Percentiles rank a stretch among this genome's conserved stretches.
Evolutionary conservation across 139 green algal genomes (phyloP).

Genomic region (Pycnococcus provasolii): DNA sequence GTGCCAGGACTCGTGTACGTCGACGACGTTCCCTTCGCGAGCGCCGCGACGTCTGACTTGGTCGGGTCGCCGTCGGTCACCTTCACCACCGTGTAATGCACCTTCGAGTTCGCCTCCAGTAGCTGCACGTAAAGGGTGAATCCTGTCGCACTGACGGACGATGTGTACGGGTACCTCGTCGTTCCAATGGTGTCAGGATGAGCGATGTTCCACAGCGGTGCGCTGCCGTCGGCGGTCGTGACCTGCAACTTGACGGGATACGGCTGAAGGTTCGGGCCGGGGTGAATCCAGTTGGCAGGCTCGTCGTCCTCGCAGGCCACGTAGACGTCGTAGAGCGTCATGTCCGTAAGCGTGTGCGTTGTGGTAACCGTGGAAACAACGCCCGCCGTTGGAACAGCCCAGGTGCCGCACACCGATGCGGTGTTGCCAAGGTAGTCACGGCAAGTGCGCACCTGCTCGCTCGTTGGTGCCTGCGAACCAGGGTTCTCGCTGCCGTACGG

Average conservation of each 20-base stretch:
- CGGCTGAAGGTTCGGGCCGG: neutral
- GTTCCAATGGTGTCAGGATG: neutral
- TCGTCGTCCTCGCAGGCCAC: conserved; percentile 1
- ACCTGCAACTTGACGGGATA: neutral
- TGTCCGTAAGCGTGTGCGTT: neutral
- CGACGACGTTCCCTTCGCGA: neutral
- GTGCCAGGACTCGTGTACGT: neutral
- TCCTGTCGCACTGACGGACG: neutral
- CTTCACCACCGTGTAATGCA: conserved; percentile 3
- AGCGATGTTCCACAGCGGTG: neutral
- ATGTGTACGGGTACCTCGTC: neutral
- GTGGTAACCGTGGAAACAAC: neutral
- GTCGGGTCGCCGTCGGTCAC: neutral
- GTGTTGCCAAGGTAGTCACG: neutral
- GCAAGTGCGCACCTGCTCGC: neutral
- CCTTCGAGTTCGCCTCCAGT: neutral
- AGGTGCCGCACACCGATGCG: neutral
- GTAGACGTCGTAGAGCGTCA: conserved; percentile 10
- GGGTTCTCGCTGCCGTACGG: neutral
- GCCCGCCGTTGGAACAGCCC: neutral
- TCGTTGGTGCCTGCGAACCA: neutral
- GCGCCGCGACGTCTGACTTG: neutral
- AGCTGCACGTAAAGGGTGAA: neutral
- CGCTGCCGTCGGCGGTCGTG: conserved; percentile 12
- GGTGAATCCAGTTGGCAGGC: neutral